phyloP scores from a whole-genome alignment of 208 protist genomes.

The Trypanosoma congolense region DNA sequence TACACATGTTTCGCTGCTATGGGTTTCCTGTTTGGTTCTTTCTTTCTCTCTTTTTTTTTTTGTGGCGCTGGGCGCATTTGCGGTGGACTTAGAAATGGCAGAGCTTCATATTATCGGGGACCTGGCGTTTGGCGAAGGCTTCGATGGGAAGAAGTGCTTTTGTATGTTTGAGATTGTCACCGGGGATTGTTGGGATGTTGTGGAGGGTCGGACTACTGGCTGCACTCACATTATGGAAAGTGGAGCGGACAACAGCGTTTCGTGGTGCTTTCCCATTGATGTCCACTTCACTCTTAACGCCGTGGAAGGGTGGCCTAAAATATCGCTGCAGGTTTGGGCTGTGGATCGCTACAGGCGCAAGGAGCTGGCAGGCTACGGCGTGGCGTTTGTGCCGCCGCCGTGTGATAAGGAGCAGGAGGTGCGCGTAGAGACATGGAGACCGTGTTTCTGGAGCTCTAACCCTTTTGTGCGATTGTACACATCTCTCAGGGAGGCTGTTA shows the following conservation, averaged over 20 bases:
- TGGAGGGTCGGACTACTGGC: slow-evolving; percentile 67
- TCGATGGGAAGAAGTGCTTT: slow-evolving; percentile 61
- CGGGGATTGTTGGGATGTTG: slow-evolving; percentile 62
- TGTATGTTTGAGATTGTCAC: slow-evolving; percentile 78
- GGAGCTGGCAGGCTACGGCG: slow-evolving; percentile 83
- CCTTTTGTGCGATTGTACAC: slow-evolving; percentile 58
- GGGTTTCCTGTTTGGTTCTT: not conserved
- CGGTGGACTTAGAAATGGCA: slow-evolving; percentile 30
- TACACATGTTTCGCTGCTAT: no score
- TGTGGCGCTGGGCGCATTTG: not conserved
- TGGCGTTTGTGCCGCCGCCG: slow-evolving; percentile 72
- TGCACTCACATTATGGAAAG: slow-evolving; percentile 80
- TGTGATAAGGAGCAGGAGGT: slow-evolving; percentile 52
- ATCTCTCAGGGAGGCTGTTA: slow-evolving; percentile 44
- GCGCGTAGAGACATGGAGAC: slow-evolving; percentile 68
- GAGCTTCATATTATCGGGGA: slow-evolving; percentile 88
- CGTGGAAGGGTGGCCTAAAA: slow-evolving; percentile 85
- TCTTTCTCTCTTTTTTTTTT: slow-evolving; percentile 11
- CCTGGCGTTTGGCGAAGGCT: slow-evolving; percentile 55
- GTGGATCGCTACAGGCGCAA: slow-evolving; percentile 82
- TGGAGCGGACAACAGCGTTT: slow-evolving; percentile 34
- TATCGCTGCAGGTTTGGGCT: slow-evolving; percentile 86
- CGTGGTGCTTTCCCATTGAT: slow-evolving; percentile 83
- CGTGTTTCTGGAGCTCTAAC: slow-evolving; percentile 73
- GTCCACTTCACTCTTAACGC: slow-evolving; percentile 71